Evolutionary conservation across 164 flowering plant species (phyloP).

Genomic region (Litsea cubeba): DNA sequence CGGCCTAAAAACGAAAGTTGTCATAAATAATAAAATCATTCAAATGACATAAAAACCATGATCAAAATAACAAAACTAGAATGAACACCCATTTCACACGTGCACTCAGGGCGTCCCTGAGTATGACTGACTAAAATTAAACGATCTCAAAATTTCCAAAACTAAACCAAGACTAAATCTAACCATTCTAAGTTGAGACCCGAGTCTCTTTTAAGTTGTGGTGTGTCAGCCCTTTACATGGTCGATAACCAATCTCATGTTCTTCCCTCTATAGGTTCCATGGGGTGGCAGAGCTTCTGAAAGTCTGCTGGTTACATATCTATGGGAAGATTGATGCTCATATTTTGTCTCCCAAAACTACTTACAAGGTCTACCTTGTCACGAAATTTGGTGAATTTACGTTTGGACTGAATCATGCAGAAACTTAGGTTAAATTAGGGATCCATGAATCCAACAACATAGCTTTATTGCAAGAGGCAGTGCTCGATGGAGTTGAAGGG

Average conservation of each 20-base stretch:
- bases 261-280: slow-evolving; percentile 27
- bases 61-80: no score
- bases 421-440: slow-evolving; percentile 15
- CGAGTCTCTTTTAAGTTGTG: no score
- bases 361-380: slow-evolving; percentile 29
- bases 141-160: no score
- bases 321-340: slow-evolving; percentile 23
- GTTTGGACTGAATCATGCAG: slow-evolving; percentile 20
- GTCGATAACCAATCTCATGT: slow-evolving; percentile 21
- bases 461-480: neutral
- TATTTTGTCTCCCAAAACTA: slow-evolving; percentile 31
- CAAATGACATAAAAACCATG: no score
- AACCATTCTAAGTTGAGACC: neutral
- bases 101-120: no score
- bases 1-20: no score
- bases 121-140: no score
- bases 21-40: no score
- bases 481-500: neutral
- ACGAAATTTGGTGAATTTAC: slow-evolving; percentile 10
- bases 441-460: neutral
- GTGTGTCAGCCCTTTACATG: neutral
- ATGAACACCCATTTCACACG: no score
- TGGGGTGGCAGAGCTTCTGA: slow-evolving; percentile 32
- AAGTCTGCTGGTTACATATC: slow-evolving; percentile 42
- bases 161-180: no score